Evolutionary conservation across 306 rosid species (phyloP).

Genomic region (Rosa lucieae): DNA sequence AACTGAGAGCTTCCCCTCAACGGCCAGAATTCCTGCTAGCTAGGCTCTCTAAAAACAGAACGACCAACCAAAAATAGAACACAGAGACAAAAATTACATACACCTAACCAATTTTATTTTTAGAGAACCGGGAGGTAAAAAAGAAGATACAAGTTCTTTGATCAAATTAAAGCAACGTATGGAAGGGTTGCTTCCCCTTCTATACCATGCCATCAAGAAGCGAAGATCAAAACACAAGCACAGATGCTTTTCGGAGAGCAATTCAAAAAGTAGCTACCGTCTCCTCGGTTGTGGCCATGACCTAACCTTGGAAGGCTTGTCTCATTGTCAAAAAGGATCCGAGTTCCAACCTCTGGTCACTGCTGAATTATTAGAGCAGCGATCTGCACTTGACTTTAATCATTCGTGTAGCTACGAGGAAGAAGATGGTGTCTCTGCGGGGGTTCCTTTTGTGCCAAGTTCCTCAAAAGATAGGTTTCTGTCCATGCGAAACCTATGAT

Average conservation of each 20-base stretch:
- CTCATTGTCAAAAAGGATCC: constrained; percentile 63
- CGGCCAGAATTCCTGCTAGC: neutral
- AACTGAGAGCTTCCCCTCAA: neutral
- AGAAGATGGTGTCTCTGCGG: constrained; percentile 2
- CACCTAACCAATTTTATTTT: neutral
- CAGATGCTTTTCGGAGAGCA: constrained; percentile 44
- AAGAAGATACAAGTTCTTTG: neutral
- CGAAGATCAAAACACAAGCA: constrained; percentile 37
- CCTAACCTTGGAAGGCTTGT: constrained; percentile 37
- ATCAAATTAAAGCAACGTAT: constrained; percentile 24
- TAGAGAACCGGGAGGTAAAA: neutral
- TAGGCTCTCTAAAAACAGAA: neutral
- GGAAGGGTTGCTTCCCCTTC: constrained; percentile 85
- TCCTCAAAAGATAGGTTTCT: constrained; percentile 1
- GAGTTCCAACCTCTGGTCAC: constrained; percentile 49
- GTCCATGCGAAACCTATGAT: neutral
- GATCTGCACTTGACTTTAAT: constrained; percentile 17
- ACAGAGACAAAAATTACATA: neutral
- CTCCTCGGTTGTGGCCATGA: constrained; percentile 36
- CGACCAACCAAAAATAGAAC: neutral
- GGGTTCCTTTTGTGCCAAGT: neutral
- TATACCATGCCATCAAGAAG: constrained; percentile 64
- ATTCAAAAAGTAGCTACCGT: constrained; percentile 65
- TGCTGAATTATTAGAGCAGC: constrained; percentile 31
- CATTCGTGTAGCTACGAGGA: constrained; percentile 5